phyloP scores from a whole-genome alignment of 1,284 basidiomycete genomes.

The Ustilago curta region DNA sequence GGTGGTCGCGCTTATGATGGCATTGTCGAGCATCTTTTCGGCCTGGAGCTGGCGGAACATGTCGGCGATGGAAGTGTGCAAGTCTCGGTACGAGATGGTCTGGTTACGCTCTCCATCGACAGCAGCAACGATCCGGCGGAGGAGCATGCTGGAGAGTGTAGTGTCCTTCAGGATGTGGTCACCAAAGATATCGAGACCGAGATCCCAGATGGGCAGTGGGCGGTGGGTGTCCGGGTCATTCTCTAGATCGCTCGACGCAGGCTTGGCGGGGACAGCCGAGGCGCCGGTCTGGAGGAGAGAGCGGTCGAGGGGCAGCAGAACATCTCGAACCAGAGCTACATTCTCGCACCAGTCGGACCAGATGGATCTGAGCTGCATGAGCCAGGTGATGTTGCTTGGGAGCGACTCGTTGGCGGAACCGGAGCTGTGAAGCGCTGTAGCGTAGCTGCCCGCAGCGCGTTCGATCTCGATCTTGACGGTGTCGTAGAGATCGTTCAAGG shows the following conservation, averaged over 20 bases:
- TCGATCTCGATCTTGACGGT: slow-evolving; percentile 60
- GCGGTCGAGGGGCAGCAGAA: slow-evolving; percentile 41
- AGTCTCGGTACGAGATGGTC: slow-evolving; percentile 27
- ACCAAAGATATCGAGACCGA: slow-evolving; percentile 55
- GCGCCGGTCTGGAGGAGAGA: slow-evolving; percentile 9
- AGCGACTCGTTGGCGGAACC: slow-evolving; percentile 29
- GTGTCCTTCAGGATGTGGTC: slow-evolving; percentile 50
- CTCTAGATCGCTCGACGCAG: not conserved
- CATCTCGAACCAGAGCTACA: slow-evolving; percentile 36
- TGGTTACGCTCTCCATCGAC: slow-evolving; percentile 41
- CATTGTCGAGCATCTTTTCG: slow-evolving; percentile 42
- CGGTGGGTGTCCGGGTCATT: slow-evolving; percentile 1
- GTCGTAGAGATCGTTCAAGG: slow-evolving; percentile 50
- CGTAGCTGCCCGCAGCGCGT: slow-evolving; percentile 46
- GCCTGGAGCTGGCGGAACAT: slow-evolving; percentile 53
- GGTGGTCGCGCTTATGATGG: slow-evolving; percentile 36
- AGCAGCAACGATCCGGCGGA: slow-evolving; percentile 31
- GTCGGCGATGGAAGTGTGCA: slow-evolving; percentile 45
- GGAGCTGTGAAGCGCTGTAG: slow-evolving; percentile 29
- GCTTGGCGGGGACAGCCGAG: not conserved
- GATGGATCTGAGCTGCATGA: slow-evolving; percentile 37
- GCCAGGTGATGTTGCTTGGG: slow-evolving; percentile 38
- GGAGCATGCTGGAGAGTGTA: slow-evolving; percentile 25
- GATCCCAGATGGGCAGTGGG: slow-evolving; percentile 41
- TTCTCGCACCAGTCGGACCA: slow-evolving; percentile 57